These are phyloP conservation scores for Boeremia exigua DNA, from an alignment of 2,329 filamentous ascomycete species.

Conservation along the genomic window DNA sequence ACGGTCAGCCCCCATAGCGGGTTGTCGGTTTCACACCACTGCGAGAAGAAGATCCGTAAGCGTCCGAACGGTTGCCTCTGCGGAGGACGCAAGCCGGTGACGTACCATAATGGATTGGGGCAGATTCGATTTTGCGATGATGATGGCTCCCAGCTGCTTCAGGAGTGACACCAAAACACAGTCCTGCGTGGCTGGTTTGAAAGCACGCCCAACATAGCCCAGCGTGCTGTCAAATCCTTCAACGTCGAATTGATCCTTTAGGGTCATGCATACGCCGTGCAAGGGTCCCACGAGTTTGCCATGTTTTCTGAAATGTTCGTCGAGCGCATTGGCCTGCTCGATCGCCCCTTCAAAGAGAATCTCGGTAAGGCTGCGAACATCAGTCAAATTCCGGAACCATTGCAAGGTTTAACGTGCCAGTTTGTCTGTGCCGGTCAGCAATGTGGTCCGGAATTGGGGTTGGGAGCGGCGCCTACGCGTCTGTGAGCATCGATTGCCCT, in stretches of 20 bases:
- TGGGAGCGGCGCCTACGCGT: constrained; percentile 28
- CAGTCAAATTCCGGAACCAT: constrained; percentile 58
- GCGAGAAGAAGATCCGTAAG: constrained; percentile 51
- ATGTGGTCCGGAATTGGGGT: neutral
- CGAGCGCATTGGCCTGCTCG: constrained; percentile 49
- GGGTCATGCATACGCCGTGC: constrained; percentile 56
- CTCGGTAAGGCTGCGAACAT: constrained; percentile 52
- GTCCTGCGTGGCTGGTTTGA: constrained; percentile 57
- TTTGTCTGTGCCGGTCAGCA: constrained; percentile 51
- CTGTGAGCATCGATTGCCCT: constrained; percentile 41
- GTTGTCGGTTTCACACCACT: constrained; percentile 67
- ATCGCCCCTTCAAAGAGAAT: constrained; percentile 55
- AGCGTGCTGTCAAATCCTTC: constrained; percentile 57
- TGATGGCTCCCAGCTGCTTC: constrained; percentile 58
- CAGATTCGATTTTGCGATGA: constrained; percentile 60
- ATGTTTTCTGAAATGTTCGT: constrained; percentile 46
- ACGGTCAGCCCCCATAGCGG: constrained; percentile 65
- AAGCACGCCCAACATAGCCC: constrained; percentile 69
- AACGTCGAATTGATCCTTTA: constrained; percentile 60
- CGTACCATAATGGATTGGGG: constrained; percentile 62
- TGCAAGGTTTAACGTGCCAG: constrained; percentile 51
- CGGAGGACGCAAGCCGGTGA: constrained; percentile 7
- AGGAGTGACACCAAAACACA: constrained; percentile 63
- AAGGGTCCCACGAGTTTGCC: constrained; percentile 52
- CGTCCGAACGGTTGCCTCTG: constrained; percentile 42